A percentile compares a stretch with the other conserved stretches of the same genome.
These are phyloP conservation scores for Priceomyces medius DNA, from an alignment of 805 yeast species.

Conservation along the genomic window DNA sequence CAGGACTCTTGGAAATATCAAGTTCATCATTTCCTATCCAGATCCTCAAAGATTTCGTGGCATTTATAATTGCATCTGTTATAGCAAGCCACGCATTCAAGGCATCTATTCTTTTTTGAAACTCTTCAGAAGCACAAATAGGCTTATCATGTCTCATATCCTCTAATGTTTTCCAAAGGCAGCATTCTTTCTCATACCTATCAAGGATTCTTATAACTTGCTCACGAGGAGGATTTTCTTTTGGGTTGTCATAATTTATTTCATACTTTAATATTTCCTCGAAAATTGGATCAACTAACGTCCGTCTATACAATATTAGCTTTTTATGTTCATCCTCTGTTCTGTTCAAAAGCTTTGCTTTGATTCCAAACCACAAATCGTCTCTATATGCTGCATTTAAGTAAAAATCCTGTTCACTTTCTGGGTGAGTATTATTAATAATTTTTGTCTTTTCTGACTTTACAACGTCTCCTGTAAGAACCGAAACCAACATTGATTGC, in stretches of 20 bases:
- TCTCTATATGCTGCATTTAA: constrained; percentile 59
- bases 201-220: constrained; percentile 60
- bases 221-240: constrained; percentile 27
- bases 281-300: constrained; percentile 69
- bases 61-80: constrained; percentile 64
- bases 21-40: constrained; percentile 88
- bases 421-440: constrained; percentile 45
- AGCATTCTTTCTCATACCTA: constrained; percentile 64
- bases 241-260: constrained; percentile 42
- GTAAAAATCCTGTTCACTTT: constrained; percentile 45
- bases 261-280: constrained; percentile 68
- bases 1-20: constrained; percentile 52
- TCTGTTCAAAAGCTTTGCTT: constrained; percentile 79
- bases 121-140: constrained; percentile 58
- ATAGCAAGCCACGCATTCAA: constrained; percentile 81
- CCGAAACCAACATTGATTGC: constrained; percentile 91
- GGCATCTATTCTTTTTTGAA: constrained; percentile 68
- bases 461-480: constrained; percentile 92
- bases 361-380: constrained; percentile 82
- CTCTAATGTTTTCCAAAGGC: constrained; percentile 73
- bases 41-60: constrained; percentile 54
- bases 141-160: constrained; percentile 84
- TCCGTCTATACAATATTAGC: constrained; percentile 65
- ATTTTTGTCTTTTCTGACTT: constrained; percentile 82
- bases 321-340: constrained; percentile 75